phyloP scores from a whole-genome alignment of 768 basidiomycete species.

The Nevesoporus exiguus region DNA sequence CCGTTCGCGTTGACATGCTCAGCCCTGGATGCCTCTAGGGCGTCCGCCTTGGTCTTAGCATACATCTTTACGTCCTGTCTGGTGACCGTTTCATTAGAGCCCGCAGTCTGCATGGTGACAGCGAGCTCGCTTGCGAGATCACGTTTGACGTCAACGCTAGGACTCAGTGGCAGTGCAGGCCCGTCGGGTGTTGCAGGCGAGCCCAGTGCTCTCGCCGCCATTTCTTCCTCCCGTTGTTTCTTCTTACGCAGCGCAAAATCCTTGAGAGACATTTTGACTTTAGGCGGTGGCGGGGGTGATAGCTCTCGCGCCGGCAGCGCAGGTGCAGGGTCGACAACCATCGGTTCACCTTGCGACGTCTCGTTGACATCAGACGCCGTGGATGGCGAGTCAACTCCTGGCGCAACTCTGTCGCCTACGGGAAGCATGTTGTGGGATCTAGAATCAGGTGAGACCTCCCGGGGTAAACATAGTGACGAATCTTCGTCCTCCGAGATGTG shows the following conservation, averaged over 20 bases:
- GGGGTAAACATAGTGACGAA: background rate
- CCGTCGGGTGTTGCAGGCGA: slow-evolving; percentile 22
- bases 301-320: slow-evolving; percentile 11
- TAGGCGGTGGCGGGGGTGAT: slow-evolving; percentile 40
- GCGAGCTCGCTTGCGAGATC: slow-evolving; percentile 14
- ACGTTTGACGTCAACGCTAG: slow-evolving; percentile 12
- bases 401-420: background rate
- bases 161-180: slow-evolving; percentile 18
- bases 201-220: slow-evolving; percentile 27
- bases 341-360: slow-evolving; percentile 8
- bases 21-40: background rate
- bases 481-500: background rate
- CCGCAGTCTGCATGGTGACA: background rate
- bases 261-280: slow-evolving; percentile 54
- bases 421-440: background rate
- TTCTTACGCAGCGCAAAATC: slow-evolving; percentile 57
- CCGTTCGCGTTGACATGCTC: background rate
- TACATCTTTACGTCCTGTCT: slow-evolving; percentile 13
- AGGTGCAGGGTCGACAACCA: slow-evolving; percentile 6
- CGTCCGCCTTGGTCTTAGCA: slow-evolving; percentile 3
- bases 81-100: background rate
- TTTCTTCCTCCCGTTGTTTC: slow-evolving; percentile 48
- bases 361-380: slow-evolving; percentile 1
- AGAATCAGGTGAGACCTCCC: background rate
- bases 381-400: background rate